A percentile compares a stretch with the other conserved stretches of the same genome.
phyloP scores from a whole-genome alignment of 768 basidiomycete genomes.

The Trametes cinnabarina region DNA sequence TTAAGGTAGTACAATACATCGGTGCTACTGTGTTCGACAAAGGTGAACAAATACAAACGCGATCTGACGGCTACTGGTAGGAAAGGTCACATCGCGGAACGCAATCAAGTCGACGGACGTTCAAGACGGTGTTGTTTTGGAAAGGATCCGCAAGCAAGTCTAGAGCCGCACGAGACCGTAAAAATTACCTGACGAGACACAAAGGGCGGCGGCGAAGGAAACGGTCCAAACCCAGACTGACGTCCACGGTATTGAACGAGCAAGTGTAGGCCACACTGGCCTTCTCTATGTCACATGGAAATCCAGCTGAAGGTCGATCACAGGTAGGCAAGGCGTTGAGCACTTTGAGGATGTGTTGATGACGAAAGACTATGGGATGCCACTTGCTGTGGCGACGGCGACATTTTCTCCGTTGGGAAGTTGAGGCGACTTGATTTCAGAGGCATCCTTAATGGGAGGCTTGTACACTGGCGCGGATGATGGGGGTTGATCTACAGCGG shows the following conservation, averaged over 20 bases:
- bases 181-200: conserved; percentile 6
- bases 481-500: conserved; percentile 38
- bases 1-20: conserved; percentile 15
- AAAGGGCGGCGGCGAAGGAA: neutral
- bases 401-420: conserved; percentile 62
- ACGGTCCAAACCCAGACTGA: conserved; percentile 2
- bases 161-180: neutral
- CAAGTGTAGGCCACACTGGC: neutral
- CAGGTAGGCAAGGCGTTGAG: neutral
- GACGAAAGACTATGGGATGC: conserved; percentile 27
- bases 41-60: conserved; percentile 9
- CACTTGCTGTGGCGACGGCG: conserved; percentile 48
- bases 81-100: neutral
- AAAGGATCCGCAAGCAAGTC: neutral
- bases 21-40: conserved; percentile 20
- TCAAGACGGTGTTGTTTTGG: conserved; percentile 1
- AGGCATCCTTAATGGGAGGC: conserved; percentile 38
- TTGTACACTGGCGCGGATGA: conserved; percentile 40
- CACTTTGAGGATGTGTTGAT: too few relatives aligned
- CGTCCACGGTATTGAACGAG: conserved; percentile 8
- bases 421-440: conserved; percentile 57
- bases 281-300: neutral
- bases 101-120: neutral
- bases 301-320: neutral
- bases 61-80: neutral